Base-by-base conservation (phyloP, 495 filamentous ascomycete genomes). In the Xylaria flabelliformis region DNA sequence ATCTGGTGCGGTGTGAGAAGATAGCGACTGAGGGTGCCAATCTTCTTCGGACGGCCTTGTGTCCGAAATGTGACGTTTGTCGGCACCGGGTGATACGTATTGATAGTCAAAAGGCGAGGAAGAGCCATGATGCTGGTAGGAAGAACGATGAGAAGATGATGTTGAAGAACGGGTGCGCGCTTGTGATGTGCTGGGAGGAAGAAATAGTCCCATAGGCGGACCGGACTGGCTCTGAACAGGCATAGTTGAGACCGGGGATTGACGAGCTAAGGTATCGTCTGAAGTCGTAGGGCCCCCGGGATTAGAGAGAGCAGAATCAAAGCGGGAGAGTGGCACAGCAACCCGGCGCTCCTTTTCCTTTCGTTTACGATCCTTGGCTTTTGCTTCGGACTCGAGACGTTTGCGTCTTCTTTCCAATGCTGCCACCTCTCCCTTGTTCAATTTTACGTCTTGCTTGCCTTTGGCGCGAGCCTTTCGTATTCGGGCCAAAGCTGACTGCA, bases 381-480 rank as follows among this genome's bases (percentile, higher is more conserved):
- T 72, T 19, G 83, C 81, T 55, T 83, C 82, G 26, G 83, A 84
- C 71, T 89, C 84, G 76, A 88, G 81, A 66, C 90, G 87, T 78
- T 89, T 88, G 61, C 91, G 88, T 58, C 84, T 79, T 69, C 83
- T 81, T 78, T 95, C 90, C 62, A 95, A 81, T 44, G 93, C 94
- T 50, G 91, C 91, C 72, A 94, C 80, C 77, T 96, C 94, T 39
- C 89, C 86, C 74, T 91, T 87, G 67, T 88, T 91, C 66, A 97
- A 83, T 74, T 90, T 91, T 36, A 97, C 93, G 61, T 95, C 93
- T 48, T 82, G 85, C 80, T 90, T 91, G 51, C 94, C 94, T 75
- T 89, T 87, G 72, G 86, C 84, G 71, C 92, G 89, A 36, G 94
- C 93, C 59, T 89, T 89, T 70, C 88, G 88, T 81, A 97, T 95